A percentile compares a stretch with the other conserved stretches of the same genome.
Conservation (phyloP, 495 filamentous ascomycete genomes). For the Podospora pseudocomata region DNA sequence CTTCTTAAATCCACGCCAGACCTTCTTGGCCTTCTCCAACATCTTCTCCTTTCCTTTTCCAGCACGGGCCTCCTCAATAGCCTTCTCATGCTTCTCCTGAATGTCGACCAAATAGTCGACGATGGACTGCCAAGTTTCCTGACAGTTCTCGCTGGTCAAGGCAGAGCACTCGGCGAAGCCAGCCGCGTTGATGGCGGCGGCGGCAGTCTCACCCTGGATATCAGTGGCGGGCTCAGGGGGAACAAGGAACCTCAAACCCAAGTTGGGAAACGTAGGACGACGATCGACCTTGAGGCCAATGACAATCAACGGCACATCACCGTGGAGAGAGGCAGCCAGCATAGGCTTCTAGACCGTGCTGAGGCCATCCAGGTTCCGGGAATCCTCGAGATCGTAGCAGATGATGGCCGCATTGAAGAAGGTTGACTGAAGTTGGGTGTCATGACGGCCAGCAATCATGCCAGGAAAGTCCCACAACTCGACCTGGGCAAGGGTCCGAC, state of each 20-base stretch:
- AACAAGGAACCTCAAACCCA: constrained; percentile 17
- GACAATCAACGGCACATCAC: constrained; percentile 24
- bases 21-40: background rate
- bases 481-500: constrained; percentile 8
- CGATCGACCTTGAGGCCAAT: constrained; percentile 30
- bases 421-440: constrained; percentile 12
- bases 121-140: constrained; percentile 15
- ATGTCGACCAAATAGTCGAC: constrained; percentile 9
- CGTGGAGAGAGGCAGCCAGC: constrained; percentile 21
- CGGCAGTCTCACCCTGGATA: constrained; percentile 9
- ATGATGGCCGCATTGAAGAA: constrained; percentile 33
- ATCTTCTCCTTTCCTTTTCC: background rate
- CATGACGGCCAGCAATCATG: background rate
- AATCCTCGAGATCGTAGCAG: constrained; percentile 30
- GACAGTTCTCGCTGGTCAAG: constrained; percentile 19
- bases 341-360: constrained; percentile 22
- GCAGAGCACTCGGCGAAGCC: constrained; percentile 29
- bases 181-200: constrained; percentile 5
- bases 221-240: constrained; percentile 10
- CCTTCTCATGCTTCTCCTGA: constrained; percentile 10
- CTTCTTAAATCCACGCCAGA: background rate
- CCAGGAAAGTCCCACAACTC: constrained; percentile 36
- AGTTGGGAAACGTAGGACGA: constrained; percentile 1
- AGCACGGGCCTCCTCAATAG: background rate
- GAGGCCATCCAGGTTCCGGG: constrained; percentile 9